Evolutionary conservation across 495 filamentous ascomycete genomes (phyloP), one percentile per base, ranked within the genome.

Genomic region (Aspergillus baeticus): DNA sequence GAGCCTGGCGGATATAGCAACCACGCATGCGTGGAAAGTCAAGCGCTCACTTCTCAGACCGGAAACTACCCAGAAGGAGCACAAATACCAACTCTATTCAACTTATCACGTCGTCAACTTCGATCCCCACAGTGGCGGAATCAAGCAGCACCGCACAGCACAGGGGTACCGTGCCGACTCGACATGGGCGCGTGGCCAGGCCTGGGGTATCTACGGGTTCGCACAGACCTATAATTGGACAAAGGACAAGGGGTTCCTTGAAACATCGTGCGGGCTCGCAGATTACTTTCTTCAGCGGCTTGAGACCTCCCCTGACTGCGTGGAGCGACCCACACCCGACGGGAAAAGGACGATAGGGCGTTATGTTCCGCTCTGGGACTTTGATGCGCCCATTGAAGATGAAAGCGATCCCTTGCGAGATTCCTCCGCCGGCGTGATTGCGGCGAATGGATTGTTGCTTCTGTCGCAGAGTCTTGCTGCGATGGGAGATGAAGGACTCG

Each of bases 161-260:
- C 77, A 80, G 52, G 77, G 77, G 2, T 76, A 74, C 51, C 34
- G 50, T 1, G 67, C 75, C 38, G 45, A 54, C 20, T 77, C 73
- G 1, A 72, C 68, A 6, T 80, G 77, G 77, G 52, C 71, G 0
- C 60, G 77, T 23, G 76, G 77, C 0, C 76, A 80, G 58, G 71
- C 74, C 0, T 80, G 77, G 77, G 73, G 59, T 26, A 70, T 79
- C n/a, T 59, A 73, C 5, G 77, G 77, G 0, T 79, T 72, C 54
- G 63, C 75, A 0, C 73, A 76, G 50, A 72, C 75, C 0, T 79
- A 74, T 43, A 58, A 20, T 8, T 77, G 74, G 73, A 80, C 76
- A 0, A 68, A 71, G 34, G 65, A 73, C 6, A 57, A 15, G 1
- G 53, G 48, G 0, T 79, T 79, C 58, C 66, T 77, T 0, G 22